A percentile compares a stretch with the other conserved stretches of the same genome.
Conservation (phyloP, 2,329 filamentous ascomycete species). For the Dissoconium aciculare region DNA sequence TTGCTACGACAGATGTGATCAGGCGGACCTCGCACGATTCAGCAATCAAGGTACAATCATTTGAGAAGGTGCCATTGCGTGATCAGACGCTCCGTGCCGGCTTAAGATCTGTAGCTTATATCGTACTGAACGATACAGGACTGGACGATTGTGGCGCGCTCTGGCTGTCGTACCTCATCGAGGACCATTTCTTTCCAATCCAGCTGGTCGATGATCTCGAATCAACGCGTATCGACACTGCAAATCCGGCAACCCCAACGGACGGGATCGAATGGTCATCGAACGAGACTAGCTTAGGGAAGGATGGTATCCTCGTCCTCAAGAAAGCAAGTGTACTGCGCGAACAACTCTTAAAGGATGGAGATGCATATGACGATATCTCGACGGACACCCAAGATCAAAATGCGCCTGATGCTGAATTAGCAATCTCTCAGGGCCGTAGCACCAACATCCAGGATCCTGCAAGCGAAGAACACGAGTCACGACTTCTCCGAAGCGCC, state of each 20-base stretch:
- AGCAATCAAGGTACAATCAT: not conserved
- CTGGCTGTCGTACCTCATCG: slow-evolving; percentile 28
- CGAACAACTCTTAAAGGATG: slow-evolving; percentile 6
- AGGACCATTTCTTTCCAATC: slow-evolving; percentile 25
- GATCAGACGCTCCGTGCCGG: slow-evolving; percentile 19
- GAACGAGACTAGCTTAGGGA: slow-evolving; percentile 16
- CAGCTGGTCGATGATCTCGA: slow-evolving; percentile 24
- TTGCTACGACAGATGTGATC: slow-evolving; percentile 4
- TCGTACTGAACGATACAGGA: slow-evolving; percentile 23
- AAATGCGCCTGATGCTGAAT: too few relatives aligned
- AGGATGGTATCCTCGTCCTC: slow-evolving; percentile 23
- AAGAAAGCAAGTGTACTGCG: slow-evolving; percentile 21
- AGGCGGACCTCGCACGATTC: slow-evolving; percentile 3
- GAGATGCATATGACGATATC: not conserved
- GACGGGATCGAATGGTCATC: slow-evolving; percentile 24
- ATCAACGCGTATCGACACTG: slow-evolving; percentile 18
- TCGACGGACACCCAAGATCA: slow-evolving; percentile 11
- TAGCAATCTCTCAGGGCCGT: not conserved
- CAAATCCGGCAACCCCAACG: slow-evolving; percentile 8
- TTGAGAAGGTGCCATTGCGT: not conserved
- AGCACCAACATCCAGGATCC: too few relatives aligned
- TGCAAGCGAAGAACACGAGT: too few relatives aligned
- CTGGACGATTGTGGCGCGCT: slow-evolving; percentile 27
- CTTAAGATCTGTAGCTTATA: slow-evolving; percentile 27
- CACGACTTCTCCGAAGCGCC: slow-evolving; percentile 20